A percentile compares a stretch with the other conserved stretches of the same genome.
phyloP scores from a whole-genome alignment of 2,329 filamentous ascomycete species.

The Alternaria gansuensis region DNA sequence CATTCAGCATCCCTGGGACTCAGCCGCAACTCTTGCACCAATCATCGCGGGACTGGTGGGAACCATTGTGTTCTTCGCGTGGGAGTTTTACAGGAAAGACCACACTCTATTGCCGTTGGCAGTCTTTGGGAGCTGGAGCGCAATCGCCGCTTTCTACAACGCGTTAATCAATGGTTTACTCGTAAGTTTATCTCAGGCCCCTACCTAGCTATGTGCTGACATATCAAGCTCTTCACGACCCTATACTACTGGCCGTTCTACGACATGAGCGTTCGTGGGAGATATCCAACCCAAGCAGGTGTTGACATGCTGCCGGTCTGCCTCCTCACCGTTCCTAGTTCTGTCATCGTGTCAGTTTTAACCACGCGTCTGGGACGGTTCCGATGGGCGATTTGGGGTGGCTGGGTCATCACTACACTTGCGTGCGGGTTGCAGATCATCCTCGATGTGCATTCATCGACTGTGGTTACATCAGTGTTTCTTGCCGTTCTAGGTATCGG shows the following conservation, averaged over 20 bases:
- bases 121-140: conserved; percentile 51
- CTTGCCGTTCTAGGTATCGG: conserved; percentile 55
- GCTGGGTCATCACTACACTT: conserved; percentile 53
- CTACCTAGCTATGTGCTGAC: neutral
- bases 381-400: conserved; percentile 56
- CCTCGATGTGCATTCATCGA: conserved; percentile 47
- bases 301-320: conserved; percentile 52
- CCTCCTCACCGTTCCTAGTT: conserved; percentile 38
- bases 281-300: conserved; percentile 49
- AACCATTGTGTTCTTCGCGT: conserved; percentile 48
- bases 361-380: conserved; percentile 41
- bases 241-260: conserved; percentile 58
- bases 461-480: conserved; percentile 49
- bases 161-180: conserved; percentile 57
- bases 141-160: conserved; percentile 53
- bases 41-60: conserved; percentile 48
- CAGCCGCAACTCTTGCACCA: conserved; percentile 53
- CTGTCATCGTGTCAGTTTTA: conserved; percentile 37
- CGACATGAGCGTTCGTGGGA: conserved; percentile 50
- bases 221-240: conserved; percentile 52
- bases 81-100: conserved; percentile 47
- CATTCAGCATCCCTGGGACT: conserved; percentile 51
- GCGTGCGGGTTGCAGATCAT: conserved; percentile 53
- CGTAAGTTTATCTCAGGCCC: conserved; percentile 40
- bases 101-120: conserved; percentile 52